phyloP scores from a whole-genome alignment of 768 basidiomycete genomes.

The Boletus vermiculosoides region DNA sequence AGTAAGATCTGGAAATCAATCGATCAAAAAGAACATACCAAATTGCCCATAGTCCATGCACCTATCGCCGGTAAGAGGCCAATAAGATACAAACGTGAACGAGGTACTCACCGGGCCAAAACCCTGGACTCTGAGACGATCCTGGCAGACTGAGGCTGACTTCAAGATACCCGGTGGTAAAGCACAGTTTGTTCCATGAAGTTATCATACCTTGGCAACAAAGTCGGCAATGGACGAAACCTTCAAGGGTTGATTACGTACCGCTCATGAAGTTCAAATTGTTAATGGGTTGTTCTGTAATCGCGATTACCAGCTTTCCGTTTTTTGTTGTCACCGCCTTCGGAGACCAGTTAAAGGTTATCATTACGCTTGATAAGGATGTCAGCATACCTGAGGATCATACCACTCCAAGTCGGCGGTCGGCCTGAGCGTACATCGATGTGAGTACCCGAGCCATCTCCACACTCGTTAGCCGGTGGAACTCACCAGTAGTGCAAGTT shows the following conservation, averaged over 20 bases:
- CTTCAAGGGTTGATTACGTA: conserved; percentile 29
- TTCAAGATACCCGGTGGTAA: conserved; percentile 90
- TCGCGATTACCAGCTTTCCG: conserved; percentile 80
- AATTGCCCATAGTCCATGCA: conserved; percentile 78
- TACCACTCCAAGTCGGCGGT: conserved; percentile 88
- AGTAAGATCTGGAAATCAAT: conserved; percentile 10
- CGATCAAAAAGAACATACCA: conserved; percentile 26
- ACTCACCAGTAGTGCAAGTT: conserved; percentile 80
- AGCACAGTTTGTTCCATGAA: conserved; percentile 94
- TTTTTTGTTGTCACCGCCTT: conserved; percentile 69
- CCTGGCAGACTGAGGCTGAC: conserved; percentile 77
- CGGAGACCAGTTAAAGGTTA: background rate
- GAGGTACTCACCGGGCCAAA: conserved; percentile 77
- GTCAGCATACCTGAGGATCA: conserved; percentile 54
- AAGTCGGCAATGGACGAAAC: conserved; percentile 8
- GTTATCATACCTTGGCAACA: conserved; percentile 58
- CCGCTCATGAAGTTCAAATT: conserved; percentile 84
- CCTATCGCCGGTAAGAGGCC: conserved; percentile 32
- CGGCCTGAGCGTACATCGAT: conserved; percentile 34
- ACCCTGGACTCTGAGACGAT: conserved; percentile 54
- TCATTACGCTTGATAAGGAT: background rate
- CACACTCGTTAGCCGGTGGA: background rate
- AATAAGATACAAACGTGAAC: background rate
- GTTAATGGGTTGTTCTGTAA: conserved; percentile 67
- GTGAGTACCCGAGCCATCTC: conserved; percentile 6